Conservation (phyloP, 1,284 basidiomycete genomes). For the Golubevia sp. region DNA sequence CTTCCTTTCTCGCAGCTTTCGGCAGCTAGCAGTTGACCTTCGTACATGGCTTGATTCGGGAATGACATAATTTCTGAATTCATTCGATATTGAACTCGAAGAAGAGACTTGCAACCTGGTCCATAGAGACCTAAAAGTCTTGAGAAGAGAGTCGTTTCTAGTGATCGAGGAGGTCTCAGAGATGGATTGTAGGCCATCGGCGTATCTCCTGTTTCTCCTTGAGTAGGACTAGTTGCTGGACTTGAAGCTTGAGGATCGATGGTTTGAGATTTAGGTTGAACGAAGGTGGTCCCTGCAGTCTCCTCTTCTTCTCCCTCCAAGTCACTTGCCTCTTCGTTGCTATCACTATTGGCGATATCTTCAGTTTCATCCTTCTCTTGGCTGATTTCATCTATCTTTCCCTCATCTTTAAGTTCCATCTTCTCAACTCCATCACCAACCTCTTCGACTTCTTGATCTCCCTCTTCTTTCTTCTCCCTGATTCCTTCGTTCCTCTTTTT, state of each 20-base stretch:
- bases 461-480: neutral
- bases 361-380: neutral
- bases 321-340: neutral
- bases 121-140: slow-evolving; percentile 48
- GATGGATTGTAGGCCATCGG: neutral
- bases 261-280: slow-evolving; percentile 2
- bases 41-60: slow-evolving; percentile 49
- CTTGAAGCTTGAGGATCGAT: slow-evolving; percentile 2
- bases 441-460: neutral
- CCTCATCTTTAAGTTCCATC: too few species aligned
- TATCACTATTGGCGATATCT: neutral
- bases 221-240: too few species aligned
- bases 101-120: slow-evolving; percentile 36
- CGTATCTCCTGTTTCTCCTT: neutral
- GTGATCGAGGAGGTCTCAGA: slow-evolving; percentile 30
- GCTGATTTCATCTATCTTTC: neutral
- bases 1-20: slow-evolving; percentile 25
- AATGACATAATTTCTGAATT: slow-evolving; percentile 44
- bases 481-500: neutral
- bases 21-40: slow-evolving; percentile 31
- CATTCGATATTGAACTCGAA: slow-evolving; percentile 56
- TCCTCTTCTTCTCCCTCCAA: slow-evolving; percentile 4
- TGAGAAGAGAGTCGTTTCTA: slow-evolving; percentile 53
- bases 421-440: neutral
- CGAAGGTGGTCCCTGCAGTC: neutral